phyloP scores from a whole-genome alignment of 1,284 basidiomycete genomes.

The Phlebopus sp. region DNA sequence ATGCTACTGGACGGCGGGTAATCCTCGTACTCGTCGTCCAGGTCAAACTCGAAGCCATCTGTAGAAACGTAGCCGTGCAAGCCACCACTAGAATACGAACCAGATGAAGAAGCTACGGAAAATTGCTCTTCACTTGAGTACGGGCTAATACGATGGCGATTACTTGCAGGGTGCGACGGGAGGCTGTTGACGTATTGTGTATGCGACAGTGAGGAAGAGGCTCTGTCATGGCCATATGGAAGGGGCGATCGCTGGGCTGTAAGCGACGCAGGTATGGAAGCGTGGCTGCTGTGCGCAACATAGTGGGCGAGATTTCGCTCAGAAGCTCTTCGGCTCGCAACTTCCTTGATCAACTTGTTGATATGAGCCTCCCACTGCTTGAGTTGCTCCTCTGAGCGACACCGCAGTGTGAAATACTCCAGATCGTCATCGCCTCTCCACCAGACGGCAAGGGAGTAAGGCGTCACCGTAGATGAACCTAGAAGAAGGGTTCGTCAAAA shows the following conservation, averaged over 20 bases:
- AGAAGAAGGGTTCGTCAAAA: slow-evolving; percentile 11
- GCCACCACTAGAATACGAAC: slow-evolving; percentile 40
- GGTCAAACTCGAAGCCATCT: slow-evolving; percentile 64
- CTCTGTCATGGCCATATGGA: slow-evolving; percentile 43
- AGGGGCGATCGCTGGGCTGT: slow-evolving; percentile 28
- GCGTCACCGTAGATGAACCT: slow-evolving; percentile 44
- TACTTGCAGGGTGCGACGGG: slow-evolving; percentile 38
- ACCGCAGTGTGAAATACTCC: slow-evolving; percentile 93
- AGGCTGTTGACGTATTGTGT: slow-evolving; percentile 27
- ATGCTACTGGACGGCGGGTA: slow-evolving; percentile 52
- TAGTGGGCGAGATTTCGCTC: slow-evolving; percentile 52
- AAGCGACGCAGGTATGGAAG: slow-evolving; percentile 24
- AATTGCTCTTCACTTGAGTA: slow-evolving; percentile 42
- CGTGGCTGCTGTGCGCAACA: slow-evolving; percentile 30
- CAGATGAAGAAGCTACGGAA: slow-evolving; percentile 31
- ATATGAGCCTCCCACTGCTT: slow-evolving; percentile 90
- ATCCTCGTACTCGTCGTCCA: slow-evolving; percentile 73
- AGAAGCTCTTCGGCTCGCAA: slow-evolving; percentile 58
- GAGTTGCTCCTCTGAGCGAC: slow-evolving; percentile 90
- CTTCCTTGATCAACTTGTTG: slow-evolving; percentile 79
- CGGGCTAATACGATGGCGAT: slow-evolving; percentile 37
- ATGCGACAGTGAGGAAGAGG: slow-evolving; percentile 36
- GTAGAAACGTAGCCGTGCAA: slow-evolving; percentile 60
- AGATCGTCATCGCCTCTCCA: slow-evolving; percentile 92
- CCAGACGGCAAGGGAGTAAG: slow-evolving; percentile 81